These are phyloP conservation scores for Roridomyces roridus DNA, from an alignment of 768 basidiomycete species.

Conservation along the genomic window DNA sequence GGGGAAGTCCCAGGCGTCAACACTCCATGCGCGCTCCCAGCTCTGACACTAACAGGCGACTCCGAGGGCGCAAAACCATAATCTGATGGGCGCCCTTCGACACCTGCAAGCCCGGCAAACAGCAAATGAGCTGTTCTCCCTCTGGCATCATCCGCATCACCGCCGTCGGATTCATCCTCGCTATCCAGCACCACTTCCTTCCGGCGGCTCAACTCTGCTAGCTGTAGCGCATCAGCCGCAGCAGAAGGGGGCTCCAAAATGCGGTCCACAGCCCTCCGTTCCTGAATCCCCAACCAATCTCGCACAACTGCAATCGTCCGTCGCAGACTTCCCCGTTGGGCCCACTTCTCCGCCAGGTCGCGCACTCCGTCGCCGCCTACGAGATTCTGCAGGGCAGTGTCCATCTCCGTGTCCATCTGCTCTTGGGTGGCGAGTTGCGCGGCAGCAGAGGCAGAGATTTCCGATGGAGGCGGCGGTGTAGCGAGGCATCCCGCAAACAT, in stretches of 20 bases:
- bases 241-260: constrained; percentile 33
- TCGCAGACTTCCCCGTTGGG: constrained; percentile 50
- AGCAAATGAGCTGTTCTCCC: constrained; percentile 61
- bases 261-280: constrained; percentile 42
- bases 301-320: constrained; percentile 52
- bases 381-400: constrained; percentile 69
- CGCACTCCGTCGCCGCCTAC: constrained; percentile 56
- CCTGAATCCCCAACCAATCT: constrained; percentile 45
- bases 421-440: constrained; percentile 8
- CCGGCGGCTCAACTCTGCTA: constrained; percentile 39
- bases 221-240: constrained; percentile 27
- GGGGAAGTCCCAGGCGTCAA: constrained; percentile 16
- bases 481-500: constrained; percentile 70
- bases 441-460: background rate
- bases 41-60: constrained; percentile 1
- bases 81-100: constrained; percentile 19
- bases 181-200: constrained; percentile 30
- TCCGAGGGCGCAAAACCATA: constrained; percentile 39
- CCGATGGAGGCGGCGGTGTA: constrained; percentile 5
- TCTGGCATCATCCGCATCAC: constrained; percentile 52
- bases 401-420: constrained; percentile 11
- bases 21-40: background rate
- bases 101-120: constrained; percentile 52
- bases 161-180: constrained; percentile 48
- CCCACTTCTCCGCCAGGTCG: constrained; percentile 60